A percentile compares a stretch with the other conserved stretches of the same genome.
Conservation (phyloP, 495 filamentous ascomycete genomes). For the Durotheca rogersii region DNA sequence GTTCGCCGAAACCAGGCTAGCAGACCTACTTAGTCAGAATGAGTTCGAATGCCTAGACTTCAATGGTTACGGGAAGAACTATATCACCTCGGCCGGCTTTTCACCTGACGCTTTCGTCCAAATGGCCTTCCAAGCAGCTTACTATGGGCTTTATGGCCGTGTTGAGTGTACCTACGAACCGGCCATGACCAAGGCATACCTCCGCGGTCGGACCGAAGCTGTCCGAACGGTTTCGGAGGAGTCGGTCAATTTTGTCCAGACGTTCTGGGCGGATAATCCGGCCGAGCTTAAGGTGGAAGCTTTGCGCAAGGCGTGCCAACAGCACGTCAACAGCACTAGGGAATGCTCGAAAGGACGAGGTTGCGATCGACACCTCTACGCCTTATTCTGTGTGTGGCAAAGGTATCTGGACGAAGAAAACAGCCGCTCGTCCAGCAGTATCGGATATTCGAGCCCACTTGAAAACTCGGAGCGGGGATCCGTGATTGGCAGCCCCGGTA, state of each 20-base stretch:
- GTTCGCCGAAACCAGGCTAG: constrained; percentile 92
- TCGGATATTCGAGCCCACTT: constrained; percentile 60
- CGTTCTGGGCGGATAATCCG: constrained; percentile 92
- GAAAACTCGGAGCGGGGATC: constrained; percentile 53
- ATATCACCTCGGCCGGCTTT: constrained; percentile 95
- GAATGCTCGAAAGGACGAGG: constrained; percentile 90
- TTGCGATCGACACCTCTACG: constrained; percentile 92
- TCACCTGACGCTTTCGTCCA: constrained; percentile 97
- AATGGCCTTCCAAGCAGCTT: constrained; percentile 98
- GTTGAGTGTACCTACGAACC: constrained; percentile 96
- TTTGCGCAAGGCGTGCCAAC: constrained; percentile 77
- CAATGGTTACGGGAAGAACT: constrained; percentile 87
- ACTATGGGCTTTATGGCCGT: constrained; percentile 94
- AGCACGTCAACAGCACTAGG: constrained; percentile 76
- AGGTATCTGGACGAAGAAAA: constrained; percentile 75
- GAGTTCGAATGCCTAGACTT: constrained; percentile 95
- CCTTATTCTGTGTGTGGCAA: constrained; percentile 94
- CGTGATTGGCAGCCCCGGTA: constrained; percentile 55
- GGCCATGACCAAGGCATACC: constrained; percentile 93
- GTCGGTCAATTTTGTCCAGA: constrained; percentile 80
- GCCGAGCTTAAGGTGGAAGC: constrained; percentile 79
- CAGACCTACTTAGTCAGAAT: constrained; percentile 93
- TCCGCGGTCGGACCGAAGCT: constrained; percentile 93
- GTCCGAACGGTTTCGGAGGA: constrained; percentile 83
- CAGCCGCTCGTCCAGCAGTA: constrained; percentile 52